Evolutionary conservation across 306 rosid genomes (phyloP).

Genomic region (Dalbergia cochinchinensis): DNA sequence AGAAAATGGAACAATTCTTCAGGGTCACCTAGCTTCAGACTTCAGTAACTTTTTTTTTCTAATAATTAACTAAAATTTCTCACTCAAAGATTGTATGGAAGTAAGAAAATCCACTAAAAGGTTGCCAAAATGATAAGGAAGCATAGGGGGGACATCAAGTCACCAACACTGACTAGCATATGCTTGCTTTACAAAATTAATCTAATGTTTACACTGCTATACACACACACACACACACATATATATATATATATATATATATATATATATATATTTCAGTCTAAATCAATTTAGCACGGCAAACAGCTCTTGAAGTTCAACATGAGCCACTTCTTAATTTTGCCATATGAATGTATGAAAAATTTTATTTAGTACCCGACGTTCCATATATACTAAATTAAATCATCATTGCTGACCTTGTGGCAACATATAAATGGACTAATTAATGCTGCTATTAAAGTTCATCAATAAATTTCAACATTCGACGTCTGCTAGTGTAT

Average conservation of each 20-base stretch:
- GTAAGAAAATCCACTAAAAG: not conserved
- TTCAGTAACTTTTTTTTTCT: not conserved
- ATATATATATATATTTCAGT: not conserved
- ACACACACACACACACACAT: too few relatives aligned
- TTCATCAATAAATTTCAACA: not conserved
- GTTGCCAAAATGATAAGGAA: not conserved
- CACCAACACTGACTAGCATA: conserved; percentile 3
- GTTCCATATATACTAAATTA: not conserved
- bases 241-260: too few relatives aligned
- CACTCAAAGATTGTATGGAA: not conserved
- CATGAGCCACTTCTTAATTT: conserved; percentile 10
- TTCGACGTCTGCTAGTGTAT: not conserved
- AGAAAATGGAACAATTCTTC: conserved; percentile 3
- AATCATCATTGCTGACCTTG: not conserved
- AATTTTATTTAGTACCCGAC: not conserved
- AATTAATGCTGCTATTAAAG: conserved; percentile 11
- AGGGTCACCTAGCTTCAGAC: conserved; percentile 17
- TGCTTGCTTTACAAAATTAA: conserved; percentile 21
- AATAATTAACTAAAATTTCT: not conserved
- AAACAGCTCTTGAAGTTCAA: not conserved
- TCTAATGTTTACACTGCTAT: not conserved
- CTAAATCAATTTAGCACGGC: not conserved
- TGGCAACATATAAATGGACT: not conserved
- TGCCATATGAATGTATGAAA: not conserved
- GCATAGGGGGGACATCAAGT: conserved; percentile 2